A percentile compares a stretch with the other conserved stretches of the same genome.
Conservation (phyloP, 352 stramenopile species). For the Paralagenidium karlingii region DNA sequence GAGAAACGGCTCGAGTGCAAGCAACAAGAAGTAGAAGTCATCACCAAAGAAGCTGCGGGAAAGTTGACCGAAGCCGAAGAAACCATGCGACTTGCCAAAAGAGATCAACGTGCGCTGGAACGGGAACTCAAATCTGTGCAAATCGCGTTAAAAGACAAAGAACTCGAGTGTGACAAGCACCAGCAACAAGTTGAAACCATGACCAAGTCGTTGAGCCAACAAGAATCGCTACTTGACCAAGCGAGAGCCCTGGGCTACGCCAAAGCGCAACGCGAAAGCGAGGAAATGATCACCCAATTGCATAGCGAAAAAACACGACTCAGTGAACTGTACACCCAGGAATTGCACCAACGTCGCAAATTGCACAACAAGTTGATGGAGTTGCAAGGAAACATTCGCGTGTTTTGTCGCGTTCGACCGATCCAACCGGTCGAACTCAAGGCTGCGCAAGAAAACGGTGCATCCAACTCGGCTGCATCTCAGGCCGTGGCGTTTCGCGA, state of each 20-base stretch:
- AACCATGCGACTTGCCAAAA: conserved; percentile 19
- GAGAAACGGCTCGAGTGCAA: conserved; percentile 12
- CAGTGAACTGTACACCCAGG: conserved; percentile 49
- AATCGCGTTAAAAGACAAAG: conserved; percentile 28
- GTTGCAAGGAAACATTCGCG: conserved; percentile 87
- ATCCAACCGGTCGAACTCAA: conserved; percentile 66
- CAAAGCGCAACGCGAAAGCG: neutral
- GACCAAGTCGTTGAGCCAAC: conserved; percentile 22
- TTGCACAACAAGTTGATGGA: conserved; percentile 87
- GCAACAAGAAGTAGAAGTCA: conserved; percentile 2
- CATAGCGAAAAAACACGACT: conserved; percentile 47
- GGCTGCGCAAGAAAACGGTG: conserved; percentile 56
- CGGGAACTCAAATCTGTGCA: conserved; percentile 45
- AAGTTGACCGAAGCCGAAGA: conserved; percentile 5
- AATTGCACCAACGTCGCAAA: conserved; percentile 58
- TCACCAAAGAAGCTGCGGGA: conserved; percentile 5
- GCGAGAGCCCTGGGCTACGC: conserved; percentile 2
- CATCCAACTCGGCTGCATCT: no score
- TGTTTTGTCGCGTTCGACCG: conserved; percentile 86
- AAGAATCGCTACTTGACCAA: conserved; percentile 1
- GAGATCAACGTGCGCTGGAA: conserved; percentile 41
- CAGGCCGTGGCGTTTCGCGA: conserved; percentile 59
- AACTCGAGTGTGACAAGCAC: conserved; percentile 21
- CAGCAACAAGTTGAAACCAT: conserved; percentile 17
- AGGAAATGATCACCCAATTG: conserved; percentile 24